Conservation (phyloP, 371 early-diverging fungal species). For the Syncephalastrum racemosum region DNA sequence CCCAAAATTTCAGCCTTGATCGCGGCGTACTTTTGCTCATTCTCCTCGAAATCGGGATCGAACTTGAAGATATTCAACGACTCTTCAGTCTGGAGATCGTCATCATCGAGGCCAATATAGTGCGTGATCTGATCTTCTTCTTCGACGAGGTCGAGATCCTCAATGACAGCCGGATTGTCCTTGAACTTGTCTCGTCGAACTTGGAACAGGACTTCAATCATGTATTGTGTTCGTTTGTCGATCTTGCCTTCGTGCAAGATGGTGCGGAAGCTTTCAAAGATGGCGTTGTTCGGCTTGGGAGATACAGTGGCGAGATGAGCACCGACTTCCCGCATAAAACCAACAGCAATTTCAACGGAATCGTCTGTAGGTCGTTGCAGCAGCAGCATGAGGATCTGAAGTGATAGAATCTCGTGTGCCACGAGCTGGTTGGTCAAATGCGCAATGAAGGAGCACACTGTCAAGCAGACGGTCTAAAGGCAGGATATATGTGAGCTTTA, state of each 20-base stretch:
- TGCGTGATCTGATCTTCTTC: slow-evolving; percentile 97
- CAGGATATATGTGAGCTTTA: neutral
- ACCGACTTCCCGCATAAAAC: slow-evolving; percentile 92
- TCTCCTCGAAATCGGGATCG: slow-evolving; percentile 81
- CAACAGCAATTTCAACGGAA: slow-evolving; percentile 97
- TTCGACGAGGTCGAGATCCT: slow-evolving; percentile 93
- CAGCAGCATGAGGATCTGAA: slow-evolving; percentile 85
- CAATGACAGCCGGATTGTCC: slow-evolving; percentile 69
- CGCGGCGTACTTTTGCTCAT: slow-evolving; percentile 80
- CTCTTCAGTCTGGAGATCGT: slow-evolving; percentile 80
- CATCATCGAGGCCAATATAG: slow-evolving; percentile 85
- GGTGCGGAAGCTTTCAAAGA: slow-evolving; percentile 91
- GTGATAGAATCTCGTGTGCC: slow-evolving; percentile 85
- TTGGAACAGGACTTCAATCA: slow-evolving; percentile 97
- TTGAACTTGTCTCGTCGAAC: slow-evolving; percentile 94
- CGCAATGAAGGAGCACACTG: slow-evolving; percentile 86
- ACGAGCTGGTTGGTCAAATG: slow-evolving; percentile 94
- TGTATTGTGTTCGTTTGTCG: slow-evolving; percentile 94
- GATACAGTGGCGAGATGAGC: slow-evolving; percentile 79
- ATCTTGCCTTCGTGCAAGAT: slow-evolving; percentile 94
- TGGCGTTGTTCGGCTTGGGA: slow-evolving; percentile 81
- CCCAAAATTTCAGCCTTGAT: slow-evolving; percentile 92
- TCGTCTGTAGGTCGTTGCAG: slow-evolving; percentile 95
- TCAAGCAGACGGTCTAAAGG: slow-evolving; percentile 67
- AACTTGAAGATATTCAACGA: slow-evolving; percentile 81